Evolutionary conservation across 441 rosid species (phyloP).

Genomic region (Adansonia gregorii): DNA sequence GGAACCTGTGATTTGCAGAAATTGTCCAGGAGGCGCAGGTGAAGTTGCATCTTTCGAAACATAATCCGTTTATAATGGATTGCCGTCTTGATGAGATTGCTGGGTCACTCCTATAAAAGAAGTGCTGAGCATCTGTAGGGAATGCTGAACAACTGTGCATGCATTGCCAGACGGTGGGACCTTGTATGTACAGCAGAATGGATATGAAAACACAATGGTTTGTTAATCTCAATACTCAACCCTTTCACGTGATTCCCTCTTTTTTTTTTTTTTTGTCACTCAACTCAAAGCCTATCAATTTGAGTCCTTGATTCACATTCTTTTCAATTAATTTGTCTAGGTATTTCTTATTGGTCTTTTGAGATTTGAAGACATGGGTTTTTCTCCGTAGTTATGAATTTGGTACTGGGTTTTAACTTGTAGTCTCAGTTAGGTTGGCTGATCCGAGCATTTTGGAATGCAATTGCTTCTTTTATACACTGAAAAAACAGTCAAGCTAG

Average conservation of each 20-base stretch:
- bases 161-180: conserved; percentile 13
- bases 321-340: neutral
- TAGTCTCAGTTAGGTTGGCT: neutral
- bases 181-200: neutral
- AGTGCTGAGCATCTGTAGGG: conserved; percentile 26
- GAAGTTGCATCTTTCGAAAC: conserved; percentile 52
- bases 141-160: conserved; percentile 21
- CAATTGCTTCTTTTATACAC: neutral
- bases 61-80: conserved; percentile 50
- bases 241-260: neutral
- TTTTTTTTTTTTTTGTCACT: neutral
- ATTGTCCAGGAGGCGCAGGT: conserved; percentile 54
- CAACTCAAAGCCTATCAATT: neutral
- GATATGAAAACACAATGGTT: neutral
- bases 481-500: neutral
- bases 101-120: conserved; percentile 23
- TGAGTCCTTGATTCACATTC: neutral
- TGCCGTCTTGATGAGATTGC: conserved; percentile 45
- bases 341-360: neutral
- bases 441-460: neutral
- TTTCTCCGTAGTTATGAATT: neutral
- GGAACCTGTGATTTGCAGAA: conserved; percentile 49
- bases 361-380: neutral
- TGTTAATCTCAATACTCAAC: neutral
- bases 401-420: neutral